Base-by-base conservation (phyloP, 352 stramenopile species). In the Aphanomyces stellatus region DNA sequence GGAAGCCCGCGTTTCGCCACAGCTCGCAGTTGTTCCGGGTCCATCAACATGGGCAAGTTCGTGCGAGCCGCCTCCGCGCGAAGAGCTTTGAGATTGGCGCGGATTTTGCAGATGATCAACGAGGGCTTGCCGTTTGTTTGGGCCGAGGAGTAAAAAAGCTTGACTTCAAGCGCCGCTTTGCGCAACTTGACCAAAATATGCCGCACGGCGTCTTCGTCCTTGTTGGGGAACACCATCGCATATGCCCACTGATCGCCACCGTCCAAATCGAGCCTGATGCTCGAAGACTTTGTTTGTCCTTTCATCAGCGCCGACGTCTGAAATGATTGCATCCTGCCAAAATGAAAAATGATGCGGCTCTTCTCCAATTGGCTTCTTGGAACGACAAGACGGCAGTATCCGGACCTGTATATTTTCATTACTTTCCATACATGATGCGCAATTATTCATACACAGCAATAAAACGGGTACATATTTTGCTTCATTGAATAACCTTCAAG, bases 101-200 rank as follows among this genome's bases (percentile, higher is more conserved):
- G 81, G 63, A 93, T 82, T 73, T 93, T 91, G 73, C 82, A 91
- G 71, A 91, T 90, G 15, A 90, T 77, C 51, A 93, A 70, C 27
- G 53, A 43, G 2, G 53, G 53, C 35, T 43, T 37, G 53, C 53
- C 53, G 24, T 62, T 25, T 69, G 86, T 75, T 37, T 76, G 72
- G 28, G 72, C 74, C 6, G 77, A 65, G 2, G 85, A 91, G 61
- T 81, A 88, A 71, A 91, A 93, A 42, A 91, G 79, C 51, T 84
- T 83, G 8, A 85, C 79, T 35, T 82, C 79, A 41, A 93, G 76
- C 0, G 81, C 85, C 0, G 81, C 76, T 10, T 74, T 73, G 33
- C 75, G 78, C 41, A 93, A 74, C 37, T 81, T 79, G 53, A 81
- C 77, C 69, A 91, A 79, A 76, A 93, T 91, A 51, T 74, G 81